Evolutionary conservation across 2,329 filamentous ascomycete genomes (phyloP).

Genomic region (Sclerotinia trifoliorum): DNA sequence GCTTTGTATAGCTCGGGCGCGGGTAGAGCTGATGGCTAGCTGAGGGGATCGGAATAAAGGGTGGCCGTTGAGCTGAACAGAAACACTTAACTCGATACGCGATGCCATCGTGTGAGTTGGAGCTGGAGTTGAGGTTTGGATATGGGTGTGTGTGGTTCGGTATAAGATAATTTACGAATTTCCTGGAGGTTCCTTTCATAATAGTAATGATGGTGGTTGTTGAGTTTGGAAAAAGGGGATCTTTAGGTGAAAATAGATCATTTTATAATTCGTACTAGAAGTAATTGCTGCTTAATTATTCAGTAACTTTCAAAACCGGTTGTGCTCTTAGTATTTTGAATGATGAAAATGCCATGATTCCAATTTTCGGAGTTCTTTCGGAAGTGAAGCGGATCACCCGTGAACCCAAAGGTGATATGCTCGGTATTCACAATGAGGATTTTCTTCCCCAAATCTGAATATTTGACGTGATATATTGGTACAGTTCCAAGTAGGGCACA

Average conservation of each 20-base stretch:
- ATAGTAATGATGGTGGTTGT: background rate
- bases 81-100: background rate
- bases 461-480: background rate
- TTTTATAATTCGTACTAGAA: background rate
- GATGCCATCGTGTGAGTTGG: background rate
- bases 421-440: background rate
- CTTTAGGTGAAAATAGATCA: rapidly evolving
- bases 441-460: background rate
- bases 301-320: background rate
- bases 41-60: background rate
- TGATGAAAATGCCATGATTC: too few species aligned
- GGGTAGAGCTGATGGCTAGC: background rate
- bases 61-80: background rate
- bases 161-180: background rate
- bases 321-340: too few species aligned
- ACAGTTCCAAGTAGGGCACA: background rate
- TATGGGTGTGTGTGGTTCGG: background rate
- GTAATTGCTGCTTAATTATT: background rate
- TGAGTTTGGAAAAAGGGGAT: background rate
- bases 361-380: too few species aligned
- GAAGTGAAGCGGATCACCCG: too few species aligned
- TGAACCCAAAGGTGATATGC: background rate
- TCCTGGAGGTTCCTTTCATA: too few species aligned
- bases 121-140: background rate
- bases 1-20: background rate